These are phyloP conservation scores for Neurospora pannonica DNA, from an alignment of 495 filamentous ascomycete species.

Conservation along the genomic window DNA sequence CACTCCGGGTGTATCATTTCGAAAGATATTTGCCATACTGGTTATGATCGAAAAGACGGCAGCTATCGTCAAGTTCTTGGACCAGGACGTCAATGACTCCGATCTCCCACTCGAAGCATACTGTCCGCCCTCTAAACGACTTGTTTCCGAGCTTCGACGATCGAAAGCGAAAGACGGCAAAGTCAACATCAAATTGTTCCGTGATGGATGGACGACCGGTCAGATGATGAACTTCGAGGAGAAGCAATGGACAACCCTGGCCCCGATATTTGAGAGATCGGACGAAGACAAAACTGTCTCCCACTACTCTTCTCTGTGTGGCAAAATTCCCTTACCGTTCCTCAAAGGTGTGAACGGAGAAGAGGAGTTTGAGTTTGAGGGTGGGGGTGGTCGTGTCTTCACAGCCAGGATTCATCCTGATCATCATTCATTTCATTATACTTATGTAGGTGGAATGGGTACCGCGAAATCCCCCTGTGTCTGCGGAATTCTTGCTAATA, in stretches of 20 bases:
- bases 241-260: slow-evolving; percentile 8
- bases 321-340: slow-evolving; percentile 5
- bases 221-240: slow-evolving; percentile 4
- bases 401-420: slow-evolving; percentile 6
- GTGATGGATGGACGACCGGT: not conserved
- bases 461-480: no score
- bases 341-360: no score
- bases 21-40: not conserved
- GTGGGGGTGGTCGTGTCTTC: slow-evolving; percentile 5
- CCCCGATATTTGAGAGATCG: slow-evolving; percentile 5
- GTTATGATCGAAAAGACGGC: not conserved
- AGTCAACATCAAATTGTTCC: no score
- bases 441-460: no score
- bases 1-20: no score
- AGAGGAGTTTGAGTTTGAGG: not conserved
- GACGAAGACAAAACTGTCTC: not conserved
- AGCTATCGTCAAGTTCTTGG: not conserved
- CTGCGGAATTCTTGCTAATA: no score
- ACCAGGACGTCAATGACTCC: not conserved
- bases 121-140: no score
- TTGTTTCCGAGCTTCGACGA: no score
- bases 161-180: no score
- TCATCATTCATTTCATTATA: slow-evolving; percentile 11
- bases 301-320: not conserved
- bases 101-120: not conserved